Evolutionary conservation across 2,329 filamentous ascomycete species (phyloP).

Genomic region (Fonsecaea nubica): DNA sequence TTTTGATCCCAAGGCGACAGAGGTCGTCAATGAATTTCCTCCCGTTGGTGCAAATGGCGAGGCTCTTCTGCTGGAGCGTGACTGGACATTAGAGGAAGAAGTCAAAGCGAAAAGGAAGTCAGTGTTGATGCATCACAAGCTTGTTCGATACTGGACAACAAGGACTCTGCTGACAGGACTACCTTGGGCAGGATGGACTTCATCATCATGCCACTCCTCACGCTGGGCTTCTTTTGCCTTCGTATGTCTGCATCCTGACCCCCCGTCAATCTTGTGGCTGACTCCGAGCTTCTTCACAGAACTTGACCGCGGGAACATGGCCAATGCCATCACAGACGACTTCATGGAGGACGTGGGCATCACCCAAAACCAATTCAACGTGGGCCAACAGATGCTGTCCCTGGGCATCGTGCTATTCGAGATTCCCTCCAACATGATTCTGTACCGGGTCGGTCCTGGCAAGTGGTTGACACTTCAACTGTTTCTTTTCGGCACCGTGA

Average conservation of each 20-base stretch:
- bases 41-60: conserved; percentile 20
- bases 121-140: background rate
- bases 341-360: conserved; percentile 60
- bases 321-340: conserved; percentile 60
- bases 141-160: background rate
- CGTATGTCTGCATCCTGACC: conserved; percentile 41
- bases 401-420: conserved; percentile 58
- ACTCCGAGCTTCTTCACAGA: conserved; percentile 14
- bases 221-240: conserved; percentile 42
- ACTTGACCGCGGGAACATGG: conserved; percentile 48
- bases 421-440: conserved; percentile 62
- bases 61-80: conserved; percentile 18
- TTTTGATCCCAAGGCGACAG: background rate
- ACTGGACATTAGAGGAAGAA: conserved; percentile 34
- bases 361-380: conserved; percentile 61
- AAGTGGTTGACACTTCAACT: conserved; percentile 62
- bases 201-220: conserved; percentile 42
- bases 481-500: conserved; percentile 60
- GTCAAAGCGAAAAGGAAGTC: conserved; percentile 35
- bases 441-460: conserved; percentile 60
- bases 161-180: background rate
- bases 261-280: conserved; percentile 28
- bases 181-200: conserved; percentile 33
- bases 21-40: conserved; percentile 9
- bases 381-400: conserved; percentile 60